Base-by-base conservation (phyloP, 2,329 filamentous ascomycete species). In the Fusarium sarcochroum region DNA sequence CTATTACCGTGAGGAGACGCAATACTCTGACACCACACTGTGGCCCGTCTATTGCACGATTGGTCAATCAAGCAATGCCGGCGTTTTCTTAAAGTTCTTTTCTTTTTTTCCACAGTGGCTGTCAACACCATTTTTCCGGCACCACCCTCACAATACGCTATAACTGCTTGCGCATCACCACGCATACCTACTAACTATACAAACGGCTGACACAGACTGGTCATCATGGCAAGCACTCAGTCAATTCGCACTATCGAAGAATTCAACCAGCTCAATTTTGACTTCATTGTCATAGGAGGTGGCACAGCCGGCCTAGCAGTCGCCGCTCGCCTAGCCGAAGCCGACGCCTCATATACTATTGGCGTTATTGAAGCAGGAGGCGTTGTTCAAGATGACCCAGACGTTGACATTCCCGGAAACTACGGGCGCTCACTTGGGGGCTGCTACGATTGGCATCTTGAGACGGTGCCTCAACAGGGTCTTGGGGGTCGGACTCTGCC, bases 251-350 rank as follows among this genome's bases (percentile, higher is more conserved):
- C 35, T 11, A 42, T 58, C 5, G 72, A 73, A 20, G 68, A 67
- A 14, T 79, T 79, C 49, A 58, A 56, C 17, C 54, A 56, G 4
- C 69, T 56, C 10, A 21, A 40, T 25, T 80, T 77, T 38, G 75
- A 78, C 62, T 80, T 76, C 56, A 66, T 87, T 38, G 72, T 88
- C 57, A 75, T 87, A 21, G 86, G 86, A 32, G 86, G 86, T 35
- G 86, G 86, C 8, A 87, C 84, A 8, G 84, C 85, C 15, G 86
- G 86, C 17, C 77, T 88, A n/a, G 80, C 80, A 2, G 76, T 88
- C 9, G 84, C 83, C 11, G 76, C 82, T 10, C 80, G 84, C 1
- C 77, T 89, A 5, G 81, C 82, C 2, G 82, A 85, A 59, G 73
- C 82, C 51, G 51, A 73, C 35, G 50, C 66, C 3, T 65, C 66